Evolutionary conservation across 306 rosid genomes (phyloP).

Genomic region (Heteromeles arbutifolia): DNA sequence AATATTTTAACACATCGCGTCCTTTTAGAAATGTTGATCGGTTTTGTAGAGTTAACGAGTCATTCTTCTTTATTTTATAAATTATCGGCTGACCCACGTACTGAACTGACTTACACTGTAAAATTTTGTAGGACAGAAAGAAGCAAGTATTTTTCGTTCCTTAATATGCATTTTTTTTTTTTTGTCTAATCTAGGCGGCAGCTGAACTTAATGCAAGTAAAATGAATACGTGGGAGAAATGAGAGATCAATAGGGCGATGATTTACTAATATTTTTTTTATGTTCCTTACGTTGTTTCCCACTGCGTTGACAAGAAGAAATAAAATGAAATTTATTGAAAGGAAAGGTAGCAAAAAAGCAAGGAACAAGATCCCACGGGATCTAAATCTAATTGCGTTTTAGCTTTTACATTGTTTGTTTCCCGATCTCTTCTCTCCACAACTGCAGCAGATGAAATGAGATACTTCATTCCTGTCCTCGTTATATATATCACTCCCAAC

Average conservation of each 20-base stretch:
- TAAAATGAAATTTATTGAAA: constrained; percentile 11
- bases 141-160: neutral
- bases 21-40: neutral
- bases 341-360: neutral
- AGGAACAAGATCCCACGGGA: constrained; percentile 1
- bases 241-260: constrained; percentile 21
- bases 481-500: constrained; percentile 29
- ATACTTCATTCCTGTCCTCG: neutral
- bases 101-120: no score
- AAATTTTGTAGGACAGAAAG: no score
- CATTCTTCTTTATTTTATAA: neutral
- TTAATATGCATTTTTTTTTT: neutral
- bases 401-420: constrained; percentile 28
- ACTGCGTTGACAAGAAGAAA: constrained; percentile 50
- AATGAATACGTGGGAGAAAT: neutral
- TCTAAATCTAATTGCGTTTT: constrained; percentile 24
- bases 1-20: neutral
- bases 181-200: neutral
- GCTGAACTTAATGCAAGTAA: neutral
- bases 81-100: neutral
- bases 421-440: constrained; percentile 3
- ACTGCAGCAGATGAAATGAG: constrained; percentile 22
- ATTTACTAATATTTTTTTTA: constrained; percentile 21
- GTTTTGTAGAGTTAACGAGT: no score
- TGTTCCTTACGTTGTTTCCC: constrained; percentile 40